These are phyloP conservation scores for Plasmodium fragile DNA, from an alignment of 169 alveolate species.

Conservation along the genomic window DNA sequence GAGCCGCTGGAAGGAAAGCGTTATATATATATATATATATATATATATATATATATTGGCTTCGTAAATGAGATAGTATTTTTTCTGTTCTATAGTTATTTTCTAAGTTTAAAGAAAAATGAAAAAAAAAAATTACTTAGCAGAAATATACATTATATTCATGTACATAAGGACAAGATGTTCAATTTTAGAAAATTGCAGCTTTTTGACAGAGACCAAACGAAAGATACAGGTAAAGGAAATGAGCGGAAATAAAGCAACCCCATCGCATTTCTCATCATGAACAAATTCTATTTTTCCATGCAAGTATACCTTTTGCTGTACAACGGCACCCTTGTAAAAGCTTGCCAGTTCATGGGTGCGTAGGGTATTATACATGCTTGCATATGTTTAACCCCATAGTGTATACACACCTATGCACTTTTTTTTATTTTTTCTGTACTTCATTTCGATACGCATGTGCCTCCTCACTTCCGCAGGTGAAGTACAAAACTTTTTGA, in stretches of 20 bases:
- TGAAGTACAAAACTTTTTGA: conserved; percentile 38
- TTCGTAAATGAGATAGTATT: neutral
- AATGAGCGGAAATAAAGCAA: neutral
- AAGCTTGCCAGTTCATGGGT: neutral
- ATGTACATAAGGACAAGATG: conserved; percentile 22
- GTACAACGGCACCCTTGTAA: neutral
- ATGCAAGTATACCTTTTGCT: neutral
- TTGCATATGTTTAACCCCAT: neutral
- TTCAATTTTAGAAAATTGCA: conserved; percentile 57
- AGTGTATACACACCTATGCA: neutral
- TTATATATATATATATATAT: neutral
- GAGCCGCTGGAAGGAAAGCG: neutral
- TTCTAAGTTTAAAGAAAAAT: neutral
- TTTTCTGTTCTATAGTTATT: neutral
- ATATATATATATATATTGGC: neutral
- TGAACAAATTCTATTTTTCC: neutral
- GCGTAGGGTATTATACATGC: neutral
- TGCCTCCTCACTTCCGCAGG: conserved; percentile 12
- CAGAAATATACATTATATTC: neutral
- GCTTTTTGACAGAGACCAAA: conserved; percentile 38
- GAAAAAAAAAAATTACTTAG: conserved; percentile 4
- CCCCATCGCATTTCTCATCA: neutral
- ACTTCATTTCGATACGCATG: neutral
- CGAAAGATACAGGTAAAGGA: conserved; percentile 60
- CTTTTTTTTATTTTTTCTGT: neutral